Evolutionary conservation across 2,329 filamentous ascomycete genomes (phyloP).

Genomic region (Neonectria ditissima): DNA sequence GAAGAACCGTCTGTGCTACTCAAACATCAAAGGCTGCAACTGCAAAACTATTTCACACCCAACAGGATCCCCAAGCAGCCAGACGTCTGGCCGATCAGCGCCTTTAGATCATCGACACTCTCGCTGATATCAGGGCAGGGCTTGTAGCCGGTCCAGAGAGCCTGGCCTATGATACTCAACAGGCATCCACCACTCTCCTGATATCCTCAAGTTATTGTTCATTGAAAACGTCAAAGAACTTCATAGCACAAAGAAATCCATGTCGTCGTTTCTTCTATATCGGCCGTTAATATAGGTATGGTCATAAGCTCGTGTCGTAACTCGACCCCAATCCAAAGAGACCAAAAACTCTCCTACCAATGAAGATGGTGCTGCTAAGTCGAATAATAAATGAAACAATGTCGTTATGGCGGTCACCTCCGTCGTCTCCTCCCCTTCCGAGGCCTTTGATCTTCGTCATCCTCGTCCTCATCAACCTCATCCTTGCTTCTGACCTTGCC

Average conservation of each 20-base stretch:
- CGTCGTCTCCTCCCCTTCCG: constrained; percentile 28
- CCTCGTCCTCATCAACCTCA: constrained; percentile 7
- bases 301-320: constrained; percentile 41
- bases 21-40: neutral
- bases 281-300: constrained; percentile 40
- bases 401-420: constrained; percentile 43
- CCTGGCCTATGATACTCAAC: neutral
- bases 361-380: constrained; percentile 25
- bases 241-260: constrained; percentile 3
- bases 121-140: neutral
- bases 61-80: constrained; percentile 9
- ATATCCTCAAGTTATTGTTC: no score
- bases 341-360: constrained; percentile 34
- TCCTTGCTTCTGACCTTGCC: neutral
- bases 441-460: constrained; percentile 33
- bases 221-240: no score
- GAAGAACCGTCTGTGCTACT: constrained; percentile 8
- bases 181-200: neutral
- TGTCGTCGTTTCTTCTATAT: constrained; percentile 42
- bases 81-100: neutral
- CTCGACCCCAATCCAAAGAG: constrained; percentile 23
- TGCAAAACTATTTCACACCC: neutral
- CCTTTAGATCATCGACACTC: neutral
- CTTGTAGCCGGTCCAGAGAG: constrained; percentile 6
- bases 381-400: constrained; percentile 24